Conservation (phyloP, 176 grass and related monocot genomes). For the Elaeis guineensis region DNA sequence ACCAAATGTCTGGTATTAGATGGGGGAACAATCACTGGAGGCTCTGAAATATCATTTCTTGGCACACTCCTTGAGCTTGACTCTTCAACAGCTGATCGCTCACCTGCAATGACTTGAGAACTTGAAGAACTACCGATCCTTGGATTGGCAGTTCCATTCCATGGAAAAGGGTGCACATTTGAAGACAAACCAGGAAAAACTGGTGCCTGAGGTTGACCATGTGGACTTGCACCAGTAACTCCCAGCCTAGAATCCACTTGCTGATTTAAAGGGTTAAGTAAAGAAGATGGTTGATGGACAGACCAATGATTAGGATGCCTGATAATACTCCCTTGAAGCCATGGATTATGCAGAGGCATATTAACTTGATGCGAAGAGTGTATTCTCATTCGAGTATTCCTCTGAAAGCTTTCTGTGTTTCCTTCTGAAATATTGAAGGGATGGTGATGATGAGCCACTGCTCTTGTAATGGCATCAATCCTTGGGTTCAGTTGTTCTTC, state of each 20-base stretch:
- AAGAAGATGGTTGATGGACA: neutral
- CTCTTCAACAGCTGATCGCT: neutral
- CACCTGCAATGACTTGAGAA: neutral
- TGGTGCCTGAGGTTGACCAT: neutral
- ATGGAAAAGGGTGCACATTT: neutral
- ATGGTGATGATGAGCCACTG: neutral
- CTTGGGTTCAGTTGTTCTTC: neutral
- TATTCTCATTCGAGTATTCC: constrained; percentile 2
- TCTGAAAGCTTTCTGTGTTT: neutral
- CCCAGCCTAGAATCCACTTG: neutral
- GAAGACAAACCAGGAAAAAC: neutral
- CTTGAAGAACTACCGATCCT: neutral
- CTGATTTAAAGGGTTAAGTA: neutral
- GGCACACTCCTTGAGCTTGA: neutral
- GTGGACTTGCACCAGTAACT: neutral
- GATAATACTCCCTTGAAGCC: neutral
- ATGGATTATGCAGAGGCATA: neutral
- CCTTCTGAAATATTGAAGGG: neutral
- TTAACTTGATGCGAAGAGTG: neutral
- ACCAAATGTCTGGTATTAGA: neutral
- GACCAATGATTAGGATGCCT: neutral
- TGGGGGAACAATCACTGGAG: neutral
- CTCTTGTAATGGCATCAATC: neutral
- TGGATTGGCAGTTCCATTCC: neutral
- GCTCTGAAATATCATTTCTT: constrained; percentile 1